Evolutionary conservation across 352 stramenopile species (phyloP).

Genomic region (Elongisporangium undulatum): DNA sequence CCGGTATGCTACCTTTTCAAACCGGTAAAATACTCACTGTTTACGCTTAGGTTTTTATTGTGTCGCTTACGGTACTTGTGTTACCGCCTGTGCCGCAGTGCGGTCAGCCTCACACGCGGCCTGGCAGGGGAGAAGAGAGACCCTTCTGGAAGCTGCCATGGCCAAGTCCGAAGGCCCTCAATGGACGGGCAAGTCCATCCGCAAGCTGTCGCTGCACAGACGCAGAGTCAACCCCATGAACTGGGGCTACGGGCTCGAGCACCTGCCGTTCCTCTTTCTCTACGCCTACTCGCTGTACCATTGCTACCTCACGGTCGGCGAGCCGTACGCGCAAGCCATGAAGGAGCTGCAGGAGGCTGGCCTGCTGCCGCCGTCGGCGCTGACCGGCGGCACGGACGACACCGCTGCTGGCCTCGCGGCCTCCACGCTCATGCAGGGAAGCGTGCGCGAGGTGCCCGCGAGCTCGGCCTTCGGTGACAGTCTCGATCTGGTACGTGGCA

Average conservation of each 20-base stretch:
- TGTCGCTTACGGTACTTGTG: background rate
- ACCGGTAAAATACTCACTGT: background rate
- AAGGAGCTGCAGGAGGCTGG: constrained; percentile 62
- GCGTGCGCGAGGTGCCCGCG: constrained; percentile 43
- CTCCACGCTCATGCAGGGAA: constrained; percentile 63
- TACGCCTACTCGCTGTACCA: constrained; percentile 72
- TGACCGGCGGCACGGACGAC: constrained; percentile 21
- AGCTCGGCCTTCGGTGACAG: constrained; percentile 7
- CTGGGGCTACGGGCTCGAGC: constrained; percentile 64
- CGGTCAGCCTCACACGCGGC: background rate
- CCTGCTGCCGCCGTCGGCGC: constrained; percentile 31
- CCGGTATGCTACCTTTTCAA: background rate
- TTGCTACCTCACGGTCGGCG: constrained; percentile 54
- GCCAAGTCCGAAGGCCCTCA: constrained; percentile 32
- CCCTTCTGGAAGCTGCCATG: constrained; percentile 12
- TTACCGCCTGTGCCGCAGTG: background rate
- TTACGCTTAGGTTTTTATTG: background rate
- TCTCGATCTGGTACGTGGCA: background rate
- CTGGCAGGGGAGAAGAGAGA: background rate
- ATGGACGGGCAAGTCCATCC: constrained; percentile 73
- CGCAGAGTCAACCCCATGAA: constrained; percentile 52
- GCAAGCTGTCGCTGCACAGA: constrained; percentile 55
- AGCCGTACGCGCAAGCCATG: constrained; percentile 75
- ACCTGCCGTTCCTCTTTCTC: constrained; percentile 61
- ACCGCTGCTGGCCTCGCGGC: constrained; percentile 54